A percentile compares a stretch with the other conserved stretches of the same genome.
These are phyloP conservation scores for Aspergillus felis DNA, from an alignment of 2,329 filamentous ascomycete species.

Conservation along the genomic window DNA sequence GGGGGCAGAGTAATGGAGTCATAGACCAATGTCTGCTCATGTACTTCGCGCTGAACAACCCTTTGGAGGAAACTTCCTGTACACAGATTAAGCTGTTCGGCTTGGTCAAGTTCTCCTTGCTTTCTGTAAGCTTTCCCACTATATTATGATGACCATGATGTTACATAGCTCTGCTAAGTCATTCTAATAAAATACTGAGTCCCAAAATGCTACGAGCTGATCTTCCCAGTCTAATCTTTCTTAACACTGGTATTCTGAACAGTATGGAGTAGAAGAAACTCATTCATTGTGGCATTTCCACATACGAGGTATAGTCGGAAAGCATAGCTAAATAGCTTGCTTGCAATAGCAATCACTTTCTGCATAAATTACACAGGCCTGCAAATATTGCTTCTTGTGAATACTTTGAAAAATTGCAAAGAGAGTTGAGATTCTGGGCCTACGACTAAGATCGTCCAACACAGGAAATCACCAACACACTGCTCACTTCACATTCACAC, in stretches of 20 bases:
- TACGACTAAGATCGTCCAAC: not conserved
- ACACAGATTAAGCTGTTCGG: not conserved
- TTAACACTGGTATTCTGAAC: not conserved
- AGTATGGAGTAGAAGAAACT: not conserved
- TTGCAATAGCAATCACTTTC: not conserved
- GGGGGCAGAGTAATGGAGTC: constrained; percentile 53
- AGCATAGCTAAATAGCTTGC: not conserved
- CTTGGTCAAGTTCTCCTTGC: not conserved
- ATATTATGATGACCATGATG: not conserved
- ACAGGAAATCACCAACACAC: not conserved
- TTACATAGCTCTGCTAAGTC: not conserved
- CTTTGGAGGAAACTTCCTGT: not conserved
- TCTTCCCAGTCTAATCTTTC: not conserved
- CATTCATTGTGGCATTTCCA: not conserved
- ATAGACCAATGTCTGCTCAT: not conserved
- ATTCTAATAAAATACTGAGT: not conserved
- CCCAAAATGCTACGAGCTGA: not conserved
- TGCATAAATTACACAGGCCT: not conserved
- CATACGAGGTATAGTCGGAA: not conserved
- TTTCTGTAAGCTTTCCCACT: not conserved
- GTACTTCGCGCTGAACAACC: not conserved
- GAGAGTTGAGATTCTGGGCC: not conserved
- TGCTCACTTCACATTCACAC: not conserved
- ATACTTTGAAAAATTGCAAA: not conserved
- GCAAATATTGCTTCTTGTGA: not conserved